Evolutionary conservation across 495 filamentous ascomycete genomes (phyloP), one percentile per base, ranked within the genome.

Genomic region (Arthonia radiata): DNA sequence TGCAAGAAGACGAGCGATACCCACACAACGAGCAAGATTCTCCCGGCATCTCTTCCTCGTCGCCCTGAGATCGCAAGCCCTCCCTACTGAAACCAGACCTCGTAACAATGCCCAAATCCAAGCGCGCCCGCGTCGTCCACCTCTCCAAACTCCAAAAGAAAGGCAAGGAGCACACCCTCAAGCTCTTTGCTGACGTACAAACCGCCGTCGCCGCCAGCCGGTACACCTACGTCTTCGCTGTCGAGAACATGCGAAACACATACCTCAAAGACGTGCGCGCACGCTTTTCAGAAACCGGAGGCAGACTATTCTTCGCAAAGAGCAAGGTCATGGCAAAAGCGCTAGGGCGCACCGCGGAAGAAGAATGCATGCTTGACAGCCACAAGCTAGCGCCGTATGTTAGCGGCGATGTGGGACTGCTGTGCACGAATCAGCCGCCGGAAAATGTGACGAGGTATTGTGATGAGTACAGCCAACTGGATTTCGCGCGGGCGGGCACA

Each of bases 231-330:
- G 76, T 93, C 48, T 91, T 94, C 49, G 60, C 61, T 33, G 70
- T 94, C 31, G 73, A 91, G 43, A 94, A 97, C 59, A 97, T 97
- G 86, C 79, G 86, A 37, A 97, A 97, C 50, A 90, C 75, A 23
- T 80, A 92, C 49, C 53, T 97, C 46, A 94, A 94, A 54, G 68
- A 78, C 42, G 77, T 94, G 34, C 64, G 86, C 31, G 59, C 66
- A 23, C 68, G 92, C 36, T 67, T 94, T 31, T 54, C 59, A 27
- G 78, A 90, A 49, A 76, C 72, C 57, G 64, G 86, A 76, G 15
- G 26, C 31, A 81, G 83, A 33, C 46, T 97, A 44, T 93, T 93
- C 65, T 93, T 93, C 49, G 86, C 86, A 48, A 94, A 93, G 50
- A 94, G 83, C 25, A 93, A 93, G 54, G 81, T 93, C 41, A 94